These are phyloP conservation scores for Sclerotinia spermophila DNA, from an alignment of 2,329 filamentous ascomycete species.

Conservation along the genomic window DNA sequence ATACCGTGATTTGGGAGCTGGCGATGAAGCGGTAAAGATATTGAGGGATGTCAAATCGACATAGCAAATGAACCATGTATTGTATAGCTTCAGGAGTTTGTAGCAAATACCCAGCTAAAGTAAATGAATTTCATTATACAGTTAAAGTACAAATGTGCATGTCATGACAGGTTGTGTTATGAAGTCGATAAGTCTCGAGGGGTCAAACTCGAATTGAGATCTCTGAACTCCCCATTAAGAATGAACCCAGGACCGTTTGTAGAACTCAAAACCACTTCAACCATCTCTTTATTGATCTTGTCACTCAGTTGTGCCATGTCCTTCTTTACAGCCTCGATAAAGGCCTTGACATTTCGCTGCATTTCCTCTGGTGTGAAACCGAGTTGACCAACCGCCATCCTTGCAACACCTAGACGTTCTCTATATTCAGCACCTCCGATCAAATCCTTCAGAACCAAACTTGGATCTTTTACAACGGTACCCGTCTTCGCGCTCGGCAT, in stretches of 20 bases:
- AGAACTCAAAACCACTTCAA: conserved; percentile 76
- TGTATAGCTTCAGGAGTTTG: conserved; percentile 47
- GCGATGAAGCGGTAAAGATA: conserved; percentile 54
- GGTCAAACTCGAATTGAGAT: conserved; percentile 54
- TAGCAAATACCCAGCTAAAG: conserved; percentile 30
- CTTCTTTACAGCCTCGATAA: conserved; percentile 73
- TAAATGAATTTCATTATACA: conserved; percentile 37
- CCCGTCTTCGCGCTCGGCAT: conserved; percentile 90
- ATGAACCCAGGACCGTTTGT: conserved; percentile 84
- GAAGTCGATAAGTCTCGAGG: conserved; percentile 50
- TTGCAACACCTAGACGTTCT: conserved; percentile 78
- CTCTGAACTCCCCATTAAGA: conserved; percentile 73
- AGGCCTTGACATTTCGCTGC: conserved; percentile 74
- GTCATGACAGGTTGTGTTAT: conserved; percentile 25
- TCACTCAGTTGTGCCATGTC: conserved; percentile 67
- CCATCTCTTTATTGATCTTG: conserved; percentile 66
- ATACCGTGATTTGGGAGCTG: conserved; percentile 59
- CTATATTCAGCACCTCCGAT: conserved; percentile 83
- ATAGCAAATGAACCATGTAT: conserved; percentile 16
- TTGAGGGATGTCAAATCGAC: conserved; percentile 34
- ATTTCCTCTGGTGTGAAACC: conserved; percentile 85
- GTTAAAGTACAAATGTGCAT: conserved; percentile 39
- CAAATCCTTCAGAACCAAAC: conserved; percentile 71
- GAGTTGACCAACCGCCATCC: conserved; percentile 87
- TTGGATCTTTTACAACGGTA: conserved; percentile 81